phyloP scores from a whole-genome alignment of 805 yeast genomes.

The Wickerhamomyces ciferrii region DNA sequence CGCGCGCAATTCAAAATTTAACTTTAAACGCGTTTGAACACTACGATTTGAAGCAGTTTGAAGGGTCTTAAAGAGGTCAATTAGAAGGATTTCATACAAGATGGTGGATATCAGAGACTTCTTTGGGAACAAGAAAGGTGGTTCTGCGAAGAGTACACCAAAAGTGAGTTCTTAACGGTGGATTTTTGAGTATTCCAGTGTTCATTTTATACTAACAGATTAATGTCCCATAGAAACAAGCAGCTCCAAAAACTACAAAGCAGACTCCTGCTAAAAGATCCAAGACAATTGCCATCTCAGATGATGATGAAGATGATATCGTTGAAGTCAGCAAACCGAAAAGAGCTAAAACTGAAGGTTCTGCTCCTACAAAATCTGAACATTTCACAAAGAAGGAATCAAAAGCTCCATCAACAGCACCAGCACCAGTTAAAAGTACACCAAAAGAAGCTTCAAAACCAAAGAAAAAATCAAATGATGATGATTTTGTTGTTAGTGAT shows the following conservation, averaged over 20 bases:
- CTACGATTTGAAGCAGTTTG: too few species aligned
- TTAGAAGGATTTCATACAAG: too few species aligned
- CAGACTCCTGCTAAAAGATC: slow-evolving; percentile 2
- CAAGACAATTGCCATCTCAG: slow-evolving; percentile 17
- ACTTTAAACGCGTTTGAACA: too few species aligned
- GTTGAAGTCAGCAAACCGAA: slow-evolving; percentile 7
- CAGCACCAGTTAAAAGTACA: too few species aligned
- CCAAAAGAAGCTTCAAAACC: slow-evolving; percentile 1
- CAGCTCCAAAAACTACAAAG: slow-evolving; percentile 1
- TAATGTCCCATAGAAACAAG: neutral
- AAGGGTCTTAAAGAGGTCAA: too few species aligned
- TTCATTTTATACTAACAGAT: neutral
- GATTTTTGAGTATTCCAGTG: too few species aligned
- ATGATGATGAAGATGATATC: slow-evolving; percentile 23
- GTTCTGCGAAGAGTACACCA: slow-evolving; percentile 1
- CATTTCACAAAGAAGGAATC: slow-evolving; percentile 2
- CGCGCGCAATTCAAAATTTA: too few species aligned
- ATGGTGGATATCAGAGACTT: slow-evolving; percentile 37
- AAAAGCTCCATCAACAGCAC: slow-evolving; percentile 1
- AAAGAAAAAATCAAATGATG: slow-evolving; percentile 2
- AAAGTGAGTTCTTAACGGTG: neutral
- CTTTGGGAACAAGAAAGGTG: slow-evolving; percentile 23
- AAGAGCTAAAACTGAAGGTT: slow-evolving; percentile 5
- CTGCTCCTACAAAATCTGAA: slow-evolving; percentile 1
- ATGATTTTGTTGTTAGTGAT: slow-evolving; percentile 20